A percentile compares a stretch with the other conserved stretches of the same genome.
Evolutionary conservation across 805 yeast species (phyloP).

Genomic region (Wickerhamiella sergipiensis): DNA sequence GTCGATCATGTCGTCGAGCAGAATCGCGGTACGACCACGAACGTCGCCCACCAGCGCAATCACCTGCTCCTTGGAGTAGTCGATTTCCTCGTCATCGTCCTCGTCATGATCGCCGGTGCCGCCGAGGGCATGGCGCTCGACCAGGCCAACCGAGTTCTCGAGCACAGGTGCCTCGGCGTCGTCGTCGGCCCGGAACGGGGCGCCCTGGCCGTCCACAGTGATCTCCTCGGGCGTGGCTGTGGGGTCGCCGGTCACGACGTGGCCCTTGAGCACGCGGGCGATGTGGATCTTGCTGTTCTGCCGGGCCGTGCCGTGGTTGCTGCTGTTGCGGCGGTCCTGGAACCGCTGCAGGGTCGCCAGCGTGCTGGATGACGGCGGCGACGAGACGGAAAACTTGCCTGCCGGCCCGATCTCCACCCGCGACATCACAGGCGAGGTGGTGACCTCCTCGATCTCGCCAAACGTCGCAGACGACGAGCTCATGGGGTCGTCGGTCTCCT

Average conservation of each 20-base stretch:
- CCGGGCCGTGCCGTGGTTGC: constrained; percentile 9
- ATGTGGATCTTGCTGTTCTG: constrained; percentile 52
- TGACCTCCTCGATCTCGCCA: constrained; percentile 6
- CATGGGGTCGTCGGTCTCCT: constrained; percentile 7
- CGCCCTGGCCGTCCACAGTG: background rate
- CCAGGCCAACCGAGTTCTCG: constrained; percentile 14
- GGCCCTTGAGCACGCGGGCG: constrained; percentile 92
- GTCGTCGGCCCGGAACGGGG: background rate
- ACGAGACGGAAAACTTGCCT: background rate
- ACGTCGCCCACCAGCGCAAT: constrained; percentile 97
- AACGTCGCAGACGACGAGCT: constrained; percentile 8
- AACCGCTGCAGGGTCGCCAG: background rate
- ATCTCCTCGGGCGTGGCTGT: constrained; percentile 48
- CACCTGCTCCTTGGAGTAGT: constrained; percentile 57
- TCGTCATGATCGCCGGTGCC: constrained; percentile 62
- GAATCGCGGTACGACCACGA: constrained; percentile 78
- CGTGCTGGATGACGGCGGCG: constrained; percentile 1
- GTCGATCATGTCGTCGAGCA: constrained; percentile 94
- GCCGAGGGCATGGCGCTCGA: constrained; percentile 46
- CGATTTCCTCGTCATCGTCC: constrained; percentile 79
- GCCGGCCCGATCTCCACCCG: background rate
- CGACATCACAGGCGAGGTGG: background rate
- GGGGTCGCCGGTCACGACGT: constrained; percentile 46
- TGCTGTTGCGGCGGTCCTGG: constrained; percentile 3
- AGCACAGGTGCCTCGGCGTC: background rate